These are phyloP conservation scores for Furcasterigmium sp. DNA, from an alignment of 2,329 filamentous ascomycete genomes.

Conservation along the genomic window DNA sequence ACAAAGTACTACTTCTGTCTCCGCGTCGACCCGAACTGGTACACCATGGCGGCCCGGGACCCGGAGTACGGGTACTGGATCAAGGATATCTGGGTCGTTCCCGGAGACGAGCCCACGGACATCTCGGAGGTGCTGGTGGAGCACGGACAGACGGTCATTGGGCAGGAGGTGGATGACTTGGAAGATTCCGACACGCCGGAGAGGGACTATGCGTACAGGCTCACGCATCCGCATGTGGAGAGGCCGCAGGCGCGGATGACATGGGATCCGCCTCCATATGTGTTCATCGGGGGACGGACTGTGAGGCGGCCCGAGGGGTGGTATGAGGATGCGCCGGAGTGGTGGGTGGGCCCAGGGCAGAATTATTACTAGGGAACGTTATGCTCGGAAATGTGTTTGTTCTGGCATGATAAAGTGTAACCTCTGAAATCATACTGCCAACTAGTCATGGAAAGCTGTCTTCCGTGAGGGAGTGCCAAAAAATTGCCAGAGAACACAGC, in stretches of 20 bases:
- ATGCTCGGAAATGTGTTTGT: too few species aligned
- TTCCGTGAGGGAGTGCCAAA: too few species aligned
- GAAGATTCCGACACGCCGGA: not conserved
- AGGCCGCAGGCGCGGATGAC: not conserved
- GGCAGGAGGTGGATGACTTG: not conserved
- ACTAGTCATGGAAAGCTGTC: too few species aligned
- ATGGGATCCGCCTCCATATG: not conserved
- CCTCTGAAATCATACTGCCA: too few species aligned
- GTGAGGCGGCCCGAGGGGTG: not conserved
- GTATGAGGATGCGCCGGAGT: not conserved
- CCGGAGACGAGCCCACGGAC: not conserved
- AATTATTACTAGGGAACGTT: too few species aligned
- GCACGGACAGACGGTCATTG: not conserved
- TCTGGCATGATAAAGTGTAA: too few species aligned
- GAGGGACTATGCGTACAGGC: not conserved
- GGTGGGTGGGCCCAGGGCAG: not conserved
- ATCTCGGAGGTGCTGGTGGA: not conserved
- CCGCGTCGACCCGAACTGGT: not conserved
- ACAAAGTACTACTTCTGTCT: not conserved
- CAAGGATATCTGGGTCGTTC: not conserved
- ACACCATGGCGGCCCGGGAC: not conserved
- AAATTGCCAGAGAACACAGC: too few species aligned
- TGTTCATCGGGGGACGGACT: not conserved
- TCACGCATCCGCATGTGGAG: not conserved
- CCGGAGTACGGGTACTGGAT: not conserved